Conservation (phyloP, 2,329 filamentous ascomycete genomes). For the Apiospora koreana region DNA sequence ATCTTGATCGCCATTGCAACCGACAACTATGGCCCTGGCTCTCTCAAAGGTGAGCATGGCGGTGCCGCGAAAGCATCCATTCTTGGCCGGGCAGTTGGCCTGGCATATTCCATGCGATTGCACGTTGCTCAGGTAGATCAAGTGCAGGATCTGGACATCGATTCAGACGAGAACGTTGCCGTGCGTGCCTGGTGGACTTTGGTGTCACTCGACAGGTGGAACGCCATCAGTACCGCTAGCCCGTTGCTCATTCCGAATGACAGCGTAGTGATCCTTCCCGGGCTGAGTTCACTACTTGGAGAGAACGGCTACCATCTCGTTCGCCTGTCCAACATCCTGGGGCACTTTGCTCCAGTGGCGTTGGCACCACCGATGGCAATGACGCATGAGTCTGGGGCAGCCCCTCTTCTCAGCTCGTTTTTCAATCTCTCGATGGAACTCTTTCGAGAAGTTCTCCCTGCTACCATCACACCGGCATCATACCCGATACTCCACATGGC, state of each 20-base stretch:
- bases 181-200: constrained; percentile 72
- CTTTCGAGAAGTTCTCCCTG: constrained; percentile 65
- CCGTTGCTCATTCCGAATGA: constrained; percentile 64
- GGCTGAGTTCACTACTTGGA: constrained; percentile 62
- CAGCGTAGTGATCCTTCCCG: constrained; percentile 59
- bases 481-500: constrained; percentile 63
- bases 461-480: constrained; percentile 51
- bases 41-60: constrained; percentile 40
- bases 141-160: constrained; percentile 50
- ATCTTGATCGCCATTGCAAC: constrained; percentile 67
- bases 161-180: constrained; percentile 63
- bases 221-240: constrained; percentile 66
- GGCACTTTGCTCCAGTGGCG: constrained; percentile 51
- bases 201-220: constrained; percentile 72
- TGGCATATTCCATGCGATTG: constrained; percentile 66
- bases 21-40: constrained; percentile 53
- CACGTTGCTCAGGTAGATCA: constrained; percentile 43
- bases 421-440: constrained; percentile 63
- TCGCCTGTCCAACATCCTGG: constrained; percentile 61
- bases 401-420: constrained; percentile 47
- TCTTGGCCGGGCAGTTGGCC: constrained; percentile 64
- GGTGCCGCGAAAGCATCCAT: constrained; percentile 55
- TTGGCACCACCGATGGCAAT: constrained; percentile 45
- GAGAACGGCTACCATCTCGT: constrained; percentile 65
- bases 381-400: constrained; percentile 39